These are phyloP conservation scores for Hypoxylon perforatum DNA, from an alignment of 495 filamentous ascomycete species.

Conservation along the genomic window DNA sequence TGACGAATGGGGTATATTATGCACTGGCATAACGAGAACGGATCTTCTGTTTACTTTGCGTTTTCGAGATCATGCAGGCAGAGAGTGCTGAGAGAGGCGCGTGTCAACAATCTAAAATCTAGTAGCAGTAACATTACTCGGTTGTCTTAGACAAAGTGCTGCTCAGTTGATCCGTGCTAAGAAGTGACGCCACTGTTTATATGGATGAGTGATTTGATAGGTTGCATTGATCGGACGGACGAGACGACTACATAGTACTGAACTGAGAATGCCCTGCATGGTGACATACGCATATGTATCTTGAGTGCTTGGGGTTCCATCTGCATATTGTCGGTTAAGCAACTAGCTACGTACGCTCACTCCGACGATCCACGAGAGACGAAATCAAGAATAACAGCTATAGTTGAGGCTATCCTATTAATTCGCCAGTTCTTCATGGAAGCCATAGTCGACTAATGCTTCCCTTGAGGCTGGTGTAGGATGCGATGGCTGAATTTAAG, in stretches of 20 bases:
- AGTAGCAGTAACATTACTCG: background rate
- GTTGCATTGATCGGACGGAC: slow-evolving; percentile 14
- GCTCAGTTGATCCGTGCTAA: slow-evolving; percentile 15
- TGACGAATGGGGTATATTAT: slow-evolving; percentile 21
- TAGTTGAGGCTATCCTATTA: slow-evolving; percentile 1
- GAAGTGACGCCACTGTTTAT: slow-evolving; percentile 24
- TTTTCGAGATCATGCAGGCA: slow-evolving; percentile 20
- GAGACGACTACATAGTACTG: slow-evolving; percentile 25
- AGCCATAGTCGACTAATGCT: background rate
- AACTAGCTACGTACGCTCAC: slow-evolving; percentile 22
- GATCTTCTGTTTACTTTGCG: slow-evolving; percentile 20
- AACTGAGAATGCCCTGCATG: slow-evolving; percentile 26
- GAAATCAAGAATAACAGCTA: background rate
- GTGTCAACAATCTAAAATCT: slow-evolving; percentile 17
- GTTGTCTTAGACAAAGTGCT: slow-evolving; percentile 23
- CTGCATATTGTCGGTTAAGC: slow-evolving; percentile 4
- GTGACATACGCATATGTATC: slow-evolving; percentile 29
- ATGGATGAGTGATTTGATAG: slow-evolving; percentile 15
- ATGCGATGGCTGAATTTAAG: slow-evolving; percentile 6
- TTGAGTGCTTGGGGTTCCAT: slow-evolving; percentile 12
- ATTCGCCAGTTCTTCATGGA: background rate
- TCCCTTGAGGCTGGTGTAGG: slow-evolving; percentile 3
- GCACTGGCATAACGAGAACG: slow-evolving; percentile 10
- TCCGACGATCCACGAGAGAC: slow-evolving; percentile 3
- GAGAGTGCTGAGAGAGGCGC: slow-evolving; percentile 11